phyloP scores from a whole-genome alignment of 176 grass and related monocot species.

The Panicum miliaceum region DNA sequence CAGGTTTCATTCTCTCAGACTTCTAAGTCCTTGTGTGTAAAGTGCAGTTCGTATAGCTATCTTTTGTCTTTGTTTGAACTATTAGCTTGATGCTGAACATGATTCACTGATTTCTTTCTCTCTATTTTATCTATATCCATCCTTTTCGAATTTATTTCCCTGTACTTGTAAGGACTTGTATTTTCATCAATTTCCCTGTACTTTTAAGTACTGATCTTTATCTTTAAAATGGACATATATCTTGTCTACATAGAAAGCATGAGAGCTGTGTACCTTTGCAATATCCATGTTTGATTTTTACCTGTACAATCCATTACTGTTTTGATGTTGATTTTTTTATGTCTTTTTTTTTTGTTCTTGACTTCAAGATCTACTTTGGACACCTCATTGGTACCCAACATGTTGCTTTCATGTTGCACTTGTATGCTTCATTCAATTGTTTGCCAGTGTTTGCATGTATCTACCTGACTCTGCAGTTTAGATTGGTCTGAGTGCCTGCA shows the following conservation, averaged over 20 bases:
- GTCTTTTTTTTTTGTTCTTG: slow-evolving; percentile 1
- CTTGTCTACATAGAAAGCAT: slow-evolving; percentile 1
- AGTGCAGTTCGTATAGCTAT: slow-evolving; percentile 1
- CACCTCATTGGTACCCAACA: background rate
- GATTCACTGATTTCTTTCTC: slow-evolving; percentile 19
- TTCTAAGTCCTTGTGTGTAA: background rate
- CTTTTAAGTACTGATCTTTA: slow-evolving; percentile 18
- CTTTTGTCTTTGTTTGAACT: slow-evolving; percentile 19
- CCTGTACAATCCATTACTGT: slow-evolving; percentile 19
- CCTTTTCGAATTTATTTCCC: too few species aligned
- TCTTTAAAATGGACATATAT: slow-evolving; percentile 14
- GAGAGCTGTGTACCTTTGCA: slow-evolving; percentile 11
- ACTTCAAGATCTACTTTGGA: slow-evolving; percentile 21
- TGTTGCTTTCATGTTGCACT: slow-evolving; percentile 12
- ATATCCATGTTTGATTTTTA: background rate
- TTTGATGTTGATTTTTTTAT: slow-evolving; percentile 2
- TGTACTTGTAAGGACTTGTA: too few species aligned
- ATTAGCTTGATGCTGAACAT: slow-evolving; percentile 27
- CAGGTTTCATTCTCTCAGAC: slow-evolving; percentile 60
- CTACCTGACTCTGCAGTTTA: slow-evolving; percentile 8
- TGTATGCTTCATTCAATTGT: background rate
- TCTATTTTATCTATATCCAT: slow-evolving; percentile 9
- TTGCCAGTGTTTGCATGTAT: background rate
- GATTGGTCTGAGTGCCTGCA: background rate
- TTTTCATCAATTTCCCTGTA: background rate